These are phyloP conservation scores for Fusarium citri DNA, from an alignment of 2,329 filamentous ascomycete genomes.

Conservation along the genomic window DNA sequence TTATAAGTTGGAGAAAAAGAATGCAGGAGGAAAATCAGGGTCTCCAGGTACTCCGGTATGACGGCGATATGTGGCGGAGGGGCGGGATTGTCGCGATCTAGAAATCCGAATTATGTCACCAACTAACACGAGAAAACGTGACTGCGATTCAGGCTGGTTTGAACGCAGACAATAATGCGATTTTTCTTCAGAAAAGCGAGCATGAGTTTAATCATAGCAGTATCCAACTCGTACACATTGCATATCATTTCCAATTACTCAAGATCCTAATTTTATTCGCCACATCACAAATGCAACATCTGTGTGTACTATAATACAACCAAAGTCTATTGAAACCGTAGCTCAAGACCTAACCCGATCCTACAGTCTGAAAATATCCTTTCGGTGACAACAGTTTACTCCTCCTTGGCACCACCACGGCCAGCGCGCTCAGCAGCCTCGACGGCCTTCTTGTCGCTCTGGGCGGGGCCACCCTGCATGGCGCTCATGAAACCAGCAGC, in stretches of 20 bases:
- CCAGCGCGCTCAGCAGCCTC: conserved; percentile 82
- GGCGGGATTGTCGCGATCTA: conserved; percentile 43
- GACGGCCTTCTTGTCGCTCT: conserved; percentile 92
- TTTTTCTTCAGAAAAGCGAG: not conserved
- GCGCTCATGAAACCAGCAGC: conserved; percentile 84
- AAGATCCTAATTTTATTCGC: not conserved
- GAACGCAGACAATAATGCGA: not conserved
- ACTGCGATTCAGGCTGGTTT: conserved; percentile 17
- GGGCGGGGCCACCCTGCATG: conserved; percentile 77
- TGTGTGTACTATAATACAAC: conserved; percentile 36
- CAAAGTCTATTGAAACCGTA: conserved; percentile 23
- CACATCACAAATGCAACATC: conserved; percentile 19
- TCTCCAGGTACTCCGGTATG: conserved; percentile 2
- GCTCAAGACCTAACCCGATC: conserved; percentile 10
- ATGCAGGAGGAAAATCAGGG: not conserved
- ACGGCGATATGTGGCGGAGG: conserved; percentile 44
- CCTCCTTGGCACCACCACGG: conserved; percentile 77
- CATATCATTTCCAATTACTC: not conserved
- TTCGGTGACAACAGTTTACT: conserved; percentile 58
- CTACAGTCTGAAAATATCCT: conserved; percentile 14
- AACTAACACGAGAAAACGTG: conserved; percentile 50
- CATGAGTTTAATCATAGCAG: not conserved
- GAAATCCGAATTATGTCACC: conserved; percentile 42
- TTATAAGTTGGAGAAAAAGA: not conserved
- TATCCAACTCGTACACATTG: not conserved